phyloP scores from a whole-genome alignment of 805 yeast species.

The Cyberlindnera saturnus region DNA sequence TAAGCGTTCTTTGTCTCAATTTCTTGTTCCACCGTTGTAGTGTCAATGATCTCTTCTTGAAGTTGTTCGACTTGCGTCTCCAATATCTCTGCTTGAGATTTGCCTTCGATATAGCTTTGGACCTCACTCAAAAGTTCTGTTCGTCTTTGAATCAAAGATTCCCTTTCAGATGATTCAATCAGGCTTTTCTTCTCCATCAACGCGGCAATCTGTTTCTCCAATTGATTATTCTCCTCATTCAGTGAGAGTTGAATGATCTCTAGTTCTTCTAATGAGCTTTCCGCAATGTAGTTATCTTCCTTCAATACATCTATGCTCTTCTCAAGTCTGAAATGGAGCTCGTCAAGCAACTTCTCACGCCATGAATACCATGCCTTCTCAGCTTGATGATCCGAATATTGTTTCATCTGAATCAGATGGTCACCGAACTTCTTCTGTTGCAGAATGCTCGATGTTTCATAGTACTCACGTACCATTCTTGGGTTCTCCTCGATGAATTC shows the following conservation, averaged over 20 bases:
- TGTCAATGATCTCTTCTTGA: conserved; percentile 8
- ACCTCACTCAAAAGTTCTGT: conserved; percentile 9
- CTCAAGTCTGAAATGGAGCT: conserved; percentile 15
- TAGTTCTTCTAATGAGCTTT: conserved; percentile 2
- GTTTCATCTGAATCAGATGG: conserved; percentile 19
- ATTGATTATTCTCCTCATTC: neutral
- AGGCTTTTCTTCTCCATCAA: conserved; percentile 4
- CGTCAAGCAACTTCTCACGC: conserved; percentile 22
- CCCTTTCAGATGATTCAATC: conserved; percentile 15
- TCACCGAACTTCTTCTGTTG: conserved; percentile 23
- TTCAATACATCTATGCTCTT: conserved; percentile 7
- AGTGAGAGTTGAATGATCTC: conserved; percentile 2
- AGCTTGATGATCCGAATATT: conserved; percentile 22
- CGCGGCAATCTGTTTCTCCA: conserved; percentile 1
- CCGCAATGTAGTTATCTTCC: conserved; percentile 7
- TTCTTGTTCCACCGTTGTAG: conserved; percentile 14
- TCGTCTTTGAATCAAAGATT: conserved; percentile 7
- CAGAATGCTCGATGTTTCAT: conserved; percentile 11
- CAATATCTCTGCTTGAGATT: conserved; percentile 1
- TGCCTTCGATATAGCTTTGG: conserved; percentile 1
- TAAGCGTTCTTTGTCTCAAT: conserved; percentile 7
- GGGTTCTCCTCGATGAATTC: conserved; percentile 24
- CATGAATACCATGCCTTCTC: conserved; percentile 22
- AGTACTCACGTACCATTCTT: conserved; percentile 20
- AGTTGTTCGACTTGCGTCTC: conserved; percentile 9